Conservation (phyloP, 2,329 filamentous ascomycete species). For the Dothideomycetes sp. region DNA sequence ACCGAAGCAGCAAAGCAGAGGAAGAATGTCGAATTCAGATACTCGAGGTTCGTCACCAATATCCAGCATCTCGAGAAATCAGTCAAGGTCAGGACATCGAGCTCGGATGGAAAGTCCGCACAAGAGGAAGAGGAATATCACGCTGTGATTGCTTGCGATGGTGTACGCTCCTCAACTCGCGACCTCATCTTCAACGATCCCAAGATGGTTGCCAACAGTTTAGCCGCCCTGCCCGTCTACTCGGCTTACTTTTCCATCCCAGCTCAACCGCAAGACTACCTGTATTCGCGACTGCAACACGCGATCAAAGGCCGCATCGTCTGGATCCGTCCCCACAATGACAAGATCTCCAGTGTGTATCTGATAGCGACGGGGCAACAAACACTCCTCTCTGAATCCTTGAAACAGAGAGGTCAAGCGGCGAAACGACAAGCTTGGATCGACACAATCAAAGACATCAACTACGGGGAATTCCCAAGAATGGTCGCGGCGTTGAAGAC, state of each 20-base stretch:
- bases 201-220: conserved; percentile 10
- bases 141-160: conserved; percentile 22
- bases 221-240: conserved; percentile 16
- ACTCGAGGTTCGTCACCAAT: conserved; percentile 16
- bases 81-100: too few species aligned
- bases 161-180: conserved; percentile 20
- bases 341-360: conserved; percentile 15
- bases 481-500: conserved; percentile 32
- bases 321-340: conserved; percentile 17
- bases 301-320: conserved; percentile 16
- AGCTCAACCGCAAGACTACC: conserved; percentile 12
- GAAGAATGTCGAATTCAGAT: conserved; percentile 18
- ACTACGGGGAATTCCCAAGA: conserved; percentile 14
- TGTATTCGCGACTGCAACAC: conserved; percentile 16
- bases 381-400: conserved; percentile 6
- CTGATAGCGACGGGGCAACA: conserved; percentile 11
- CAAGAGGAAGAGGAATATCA: too few species aligned
- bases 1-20: conserved; percentile 22
- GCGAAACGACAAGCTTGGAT: conserved; percentile 12
- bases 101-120: too few species aligned
- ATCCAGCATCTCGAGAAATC: too few species aligned
- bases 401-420: conserved; percentile 10
- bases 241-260: conserved; percentile 23
- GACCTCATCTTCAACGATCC: conserved; percentile 18
- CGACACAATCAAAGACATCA: conserved; percentile 12